Conservation (phyloP, 345 rosid species). For the Heritiera fomes region DNA sequence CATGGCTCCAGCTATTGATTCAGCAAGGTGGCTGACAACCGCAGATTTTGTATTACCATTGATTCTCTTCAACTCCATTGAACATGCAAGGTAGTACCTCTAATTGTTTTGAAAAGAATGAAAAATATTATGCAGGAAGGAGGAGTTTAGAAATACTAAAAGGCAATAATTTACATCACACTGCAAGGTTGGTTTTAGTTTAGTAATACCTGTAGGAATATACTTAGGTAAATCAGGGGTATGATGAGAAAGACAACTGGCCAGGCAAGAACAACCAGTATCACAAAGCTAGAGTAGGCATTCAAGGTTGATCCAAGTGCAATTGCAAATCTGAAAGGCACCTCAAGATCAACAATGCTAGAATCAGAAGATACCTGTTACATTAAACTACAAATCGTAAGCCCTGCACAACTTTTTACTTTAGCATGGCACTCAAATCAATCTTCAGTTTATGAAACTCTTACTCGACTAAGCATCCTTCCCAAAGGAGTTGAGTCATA, state of each 20-base stretch:
- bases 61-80: slow-evolving; percentile 57
- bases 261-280: background rate
- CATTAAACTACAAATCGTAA: background rate
- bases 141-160: background rate
- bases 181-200: background rate
- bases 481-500: slow-evolving; percentile 88
- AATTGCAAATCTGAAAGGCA: background rate
- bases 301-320: background rate
- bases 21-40: slow-evolving; percentile 27
- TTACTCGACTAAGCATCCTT: slow-evolving; percentile 58
- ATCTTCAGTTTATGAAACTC: background rate
- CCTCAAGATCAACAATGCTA: background rate
- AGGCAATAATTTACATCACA: background rate
- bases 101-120: slow-evolving; percentile 8
- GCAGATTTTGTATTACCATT: slow-evolving; percentile 59
- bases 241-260: background rate
- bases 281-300: background rate
- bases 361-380: background rate
- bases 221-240: background rate
- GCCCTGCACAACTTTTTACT: background rate
- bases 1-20: slow-evolving; percentile 56
- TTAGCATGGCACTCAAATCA: background rate
- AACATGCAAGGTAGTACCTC: slow-evolving; percentile 52
- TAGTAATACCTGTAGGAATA: background rate
- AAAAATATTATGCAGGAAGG: background rate